Conservation (phyloP, 1,284 basidiomycete species). For the Cryptococcus sp. region DNA sequence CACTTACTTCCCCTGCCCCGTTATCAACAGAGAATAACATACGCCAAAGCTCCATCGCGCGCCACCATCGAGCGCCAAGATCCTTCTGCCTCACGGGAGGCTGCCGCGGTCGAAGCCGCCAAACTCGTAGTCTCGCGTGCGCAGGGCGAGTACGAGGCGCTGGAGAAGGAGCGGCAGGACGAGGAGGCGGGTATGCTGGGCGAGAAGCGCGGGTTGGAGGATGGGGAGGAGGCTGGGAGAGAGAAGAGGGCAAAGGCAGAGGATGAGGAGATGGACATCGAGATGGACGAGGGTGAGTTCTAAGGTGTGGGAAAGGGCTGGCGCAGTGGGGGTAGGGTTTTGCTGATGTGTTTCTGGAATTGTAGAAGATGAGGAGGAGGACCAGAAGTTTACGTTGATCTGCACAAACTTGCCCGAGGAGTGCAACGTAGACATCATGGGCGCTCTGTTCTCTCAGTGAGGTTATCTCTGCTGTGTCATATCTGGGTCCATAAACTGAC, state of each 20-base stretch:
- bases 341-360: background rate
- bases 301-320: background rate
- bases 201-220: slow-evolving; percentile 55
- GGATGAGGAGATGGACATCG: slow-evolving; percentile 46
- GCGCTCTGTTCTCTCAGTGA: slow-evolving; percentile 34
- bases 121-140: slow-evolving; percentile 50
- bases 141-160: slow-evolving; percentile 52
- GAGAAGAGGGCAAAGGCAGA: slow-evolving; percentile 36
- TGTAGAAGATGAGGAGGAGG: slow-evolving; percentile 1
- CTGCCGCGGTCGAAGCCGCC: slow-evolving; percentile 46
- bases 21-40: slow-evolving; percentile 67
- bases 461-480: slow-evolving; percentile 1
- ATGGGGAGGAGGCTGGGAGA: slow-evolving; percentile 54
- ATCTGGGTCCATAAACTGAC: too few species aligned
- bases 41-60: slow-evolving; percentile 79
- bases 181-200: slow-evolving; percentile 55
- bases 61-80: slow-evolving; percentile 60
- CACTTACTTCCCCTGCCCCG: too few species aligned
- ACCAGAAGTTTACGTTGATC: slow-evolving; percentile 20
- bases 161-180: slow-evolving; percentile 62
- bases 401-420: slow-evolving; percentile 45
- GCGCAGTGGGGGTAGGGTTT: background rate
- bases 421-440: slow-evolving; percentile 36
- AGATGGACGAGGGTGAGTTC: slow-evolving; percentile 46
- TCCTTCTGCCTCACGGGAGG: slow-evolving; percentile 63